Conservation (phyloP, 257 asterid species). For the Coffea eugenioides region DNA sequence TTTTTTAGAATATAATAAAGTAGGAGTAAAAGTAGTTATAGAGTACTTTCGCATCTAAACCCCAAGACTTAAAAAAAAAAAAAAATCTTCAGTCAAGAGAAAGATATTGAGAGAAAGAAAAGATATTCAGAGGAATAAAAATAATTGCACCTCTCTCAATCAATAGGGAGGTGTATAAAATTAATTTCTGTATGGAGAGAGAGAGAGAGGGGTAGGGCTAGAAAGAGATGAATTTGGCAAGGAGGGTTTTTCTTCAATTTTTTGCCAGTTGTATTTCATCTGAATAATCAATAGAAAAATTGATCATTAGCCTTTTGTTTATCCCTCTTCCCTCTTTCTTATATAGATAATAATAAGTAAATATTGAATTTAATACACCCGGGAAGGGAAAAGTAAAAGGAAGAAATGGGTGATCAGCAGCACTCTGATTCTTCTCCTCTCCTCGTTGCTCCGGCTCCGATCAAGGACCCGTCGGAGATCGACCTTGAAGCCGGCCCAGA, state of each 20-base stretch:
- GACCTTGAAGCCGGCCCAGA: conserved; percentile 96
- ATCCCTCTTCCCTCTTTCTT: neutral
- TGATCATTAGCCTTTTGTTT: neutral
- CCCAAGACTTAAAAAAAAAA: no score
- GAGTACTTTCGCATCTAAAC: no score
- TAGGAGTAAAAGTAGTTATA: no score
- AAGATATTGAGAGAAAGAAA: neutral
- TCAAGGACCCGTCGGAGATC: conserved; percentile 61
- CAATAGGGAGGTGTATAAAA: neutral
- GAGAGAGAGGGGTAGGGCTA: neutral
- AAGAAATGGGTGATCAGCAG: conserved; percentile 45
- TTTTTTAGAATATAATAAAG: no score
- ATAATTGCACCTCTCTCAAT: neutral
- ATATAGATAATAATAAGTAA: neutral
- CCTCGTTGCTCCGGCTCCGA: conserved; percentile 59
- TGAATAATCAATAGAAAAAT: neutral
- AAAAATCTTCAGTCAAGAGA: no score
- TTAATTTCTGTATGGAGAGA: neutral
- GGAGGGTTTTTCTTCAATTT: neutral
- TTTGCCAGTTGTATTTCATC: neutral
- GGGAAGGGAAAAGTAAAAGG: neutral
- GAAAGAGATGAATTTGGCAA: neutral
- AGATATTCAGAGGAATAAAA: neutral
- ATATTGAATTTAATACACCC: conserved; percentile 5
- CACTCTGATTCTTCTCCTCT: conserved; percentile 68